Evolutionary conservation across 75 land plant genomes (phyloP), one percentile per base, ranked within the genome.

Genomic region (Adiantum capillusveneris): DNA sequence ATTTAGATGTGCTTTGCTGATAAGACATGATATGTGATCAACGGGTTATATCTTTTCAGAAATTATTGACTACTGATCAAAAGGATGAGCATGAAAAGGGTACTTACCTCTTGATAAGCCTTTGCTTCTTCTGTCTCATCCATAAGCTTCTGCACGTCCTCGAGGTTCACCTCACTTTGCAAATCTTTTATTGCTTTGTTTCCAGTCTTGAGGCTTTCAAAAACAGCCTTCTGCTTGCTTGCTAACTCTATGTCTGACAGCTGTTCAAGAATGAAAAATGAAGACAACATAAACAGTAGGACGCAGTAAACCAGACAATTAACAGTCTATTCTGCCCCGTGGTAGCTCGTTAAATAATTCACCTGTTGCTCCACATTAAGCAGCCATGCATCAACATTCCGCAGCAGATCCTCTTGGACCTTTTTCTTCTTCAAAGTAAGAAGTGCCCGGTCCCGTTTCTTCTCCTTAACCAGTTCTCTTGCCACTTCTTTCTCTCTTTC

Each of bases 91-190:
- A n/a, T n/a, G n/a, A n/a, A n/a, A n/a, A n/a, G n/a, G n/a, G n/a
- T n/a, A n/a, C n/a, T n/a, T 60, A 93, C 98, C 75, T 93, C 98
- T 78, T 93, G 98, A 62, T 89, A 93, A 25, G 90, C 98, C 55
- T 86, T 89, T 25, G 98, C 90, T 62, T 93, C 98, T 19, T 63
- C 98, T 9, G 96, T 74, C 50, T 93, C 98, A 70, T 93, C 98
- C 87, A 93, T 76, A 44, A 93, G 74, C 61, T 83, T 89, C 49
- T 89, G 90, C 53, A 93, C 95, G 79, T 93, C 98, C 0, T 93
- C 98, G 44, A 93, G 37, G 50, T 79, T 89, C 54, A 93, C 77
- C 62, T 93, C 96, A 71, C 78, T 85, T 71, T 93, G 98, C 29
- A 93, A 70, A 36, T 86, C 78, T 60, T 88, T 83, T 28, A 93